phyloP scores from a whole-genome alignment of 2,329 filamentous ascomycete genomes.

The Cytospora paraplurivora region DNA sequence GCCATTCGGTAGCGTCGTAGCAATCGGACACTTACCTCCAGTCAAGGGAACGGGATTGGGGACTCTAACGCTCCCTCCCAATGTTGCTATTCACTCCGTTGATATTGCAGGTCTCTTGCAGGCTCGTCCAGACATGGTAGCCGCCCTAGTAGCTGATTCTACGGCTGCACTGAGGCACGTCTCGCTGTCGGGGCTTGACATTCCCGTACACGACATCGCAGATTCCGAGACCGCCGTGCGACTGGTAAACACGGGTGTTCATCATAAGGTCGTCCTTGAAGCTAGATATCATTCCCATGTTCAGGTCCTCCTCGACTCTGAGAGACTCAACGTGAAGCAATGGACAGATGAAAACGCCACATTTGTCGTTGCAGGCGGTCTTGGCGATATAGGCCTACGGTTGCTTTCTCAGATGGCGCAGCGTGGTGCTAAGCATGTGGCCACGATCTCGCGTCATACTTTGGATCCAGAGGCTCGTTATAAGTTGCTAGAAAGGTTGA shows the following conservation, averaged over 20 bases:
- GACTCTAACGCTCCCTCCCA: not conserved
- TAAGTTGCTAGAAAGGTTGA: not conserved
- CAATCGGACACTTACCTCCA: too few species aligned
- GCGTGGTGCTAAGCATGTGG: slow-evolving; percentile 29
- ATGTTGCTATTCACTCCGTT: not conserved
- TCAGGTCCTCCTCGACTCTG: too few species aligned
- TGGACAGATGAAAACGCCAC: slow-evolving; percentile 23
- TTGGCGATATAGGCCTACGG: slow-evolving; percentile 30
- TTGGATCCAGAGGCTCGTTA: not conserved
- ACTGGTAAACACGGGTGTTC: slow-evolving; percentile 22
- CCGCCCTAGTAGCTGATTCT: not conserved
- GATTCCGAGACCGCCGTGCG: slow-evolving; percentile 9
- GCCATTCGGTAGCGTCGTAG: slow-evolving; percentile 5
- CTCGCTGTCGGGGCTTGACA: not conserved
- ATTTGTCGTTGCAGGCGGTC: slow-evolving; percentile 29
- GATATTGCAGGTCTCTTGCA: not conserved
- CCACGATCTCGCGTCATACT: slow-evolving; percentile 28
- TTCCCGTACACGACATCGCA: slow-evolving; percentile 6
- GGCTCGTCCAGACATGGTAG: not conserved
- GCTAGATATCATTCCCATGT: too few species aligned
- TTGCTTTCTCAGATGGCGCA: slow-evolving; percentile 28
- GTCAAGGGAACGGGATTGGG: too few species aligned
- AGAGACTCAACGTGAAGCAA: too few species aligned
- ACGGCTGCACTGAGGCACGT: not conserved
- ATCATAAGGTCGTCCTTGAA: slow-evolving; percentile 15